These are phyloP conservation scores for Boletus hoseneyae DNA, from an alignment of 1,284 basidiomycete species.

Conservation along the genomic window DNA sequence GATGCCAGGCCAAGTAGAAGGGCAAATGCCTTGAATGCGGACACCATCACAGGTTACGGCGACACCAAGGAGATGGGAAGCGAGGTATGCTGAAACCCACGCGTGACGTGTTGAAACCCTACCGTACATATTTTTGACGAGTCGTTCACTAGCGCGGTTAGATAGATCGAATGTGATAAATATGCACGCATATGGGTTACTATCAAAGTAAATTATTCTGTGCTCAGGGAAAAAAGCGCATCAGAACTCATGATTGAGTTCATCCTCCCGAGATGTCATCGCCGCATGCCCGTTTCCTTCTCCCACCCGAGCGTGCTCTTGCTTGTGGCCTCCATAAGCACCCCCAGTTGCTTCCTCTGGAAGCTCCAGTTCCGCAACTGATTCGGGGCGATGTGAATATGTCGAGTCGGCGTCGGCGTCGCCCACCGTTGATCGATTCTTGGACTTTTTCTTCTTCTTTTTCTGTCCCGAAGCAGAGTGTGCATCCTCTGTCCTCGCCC, in stretches of 20 bases:
- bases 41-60: slow-evolving; percentile 13
- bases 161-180: too few species aligned
- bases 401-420: slow-evolving; percentile 46
- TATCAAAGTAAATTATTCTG: background rate
- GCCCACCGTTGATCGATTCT: slow-evolving; percentile 44
- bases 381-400: slow-evolving; percentile 36
- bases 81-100: too few species aligned
- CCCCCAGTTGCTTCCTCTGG: slow-evolving; percentile 73
- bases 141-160: too few species aligned
- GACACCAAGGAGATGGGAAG: background rate
- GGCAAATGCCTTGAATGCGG: slow-evolving; percentile 8
- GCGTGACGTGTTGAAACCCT: too few species aligned
- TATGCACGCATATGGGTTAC: slow-evolving; percentile 7
- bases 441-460: slow-evolving; percentile 55
- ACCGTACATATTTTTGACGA: background rate
- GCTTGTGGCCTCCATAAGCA: slow-evolving; percentile 46
- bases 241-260: slow-evolving; percentile 50
- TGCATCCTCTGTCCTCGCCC: slow-evolving; percentile 80
- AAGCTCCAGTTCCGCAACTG: slow-evolving; percentile 44
- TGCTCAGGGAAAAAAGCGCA: background rate
- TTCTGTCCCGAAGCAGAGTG: slow-evolving; percentile 51
- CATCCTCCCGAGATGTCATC: slow-evolving; percentile 26
- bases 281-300: slow-evolving; percentile 17
- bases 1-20: slow-evolving; percentile 13
- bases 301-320: slow-evolving; percentile 14